Evolutionary conservation across 2,329 filamentous ascomycete genomes (phyloP).

Genomic region (Fragosphaeria purpurea): DNA sequence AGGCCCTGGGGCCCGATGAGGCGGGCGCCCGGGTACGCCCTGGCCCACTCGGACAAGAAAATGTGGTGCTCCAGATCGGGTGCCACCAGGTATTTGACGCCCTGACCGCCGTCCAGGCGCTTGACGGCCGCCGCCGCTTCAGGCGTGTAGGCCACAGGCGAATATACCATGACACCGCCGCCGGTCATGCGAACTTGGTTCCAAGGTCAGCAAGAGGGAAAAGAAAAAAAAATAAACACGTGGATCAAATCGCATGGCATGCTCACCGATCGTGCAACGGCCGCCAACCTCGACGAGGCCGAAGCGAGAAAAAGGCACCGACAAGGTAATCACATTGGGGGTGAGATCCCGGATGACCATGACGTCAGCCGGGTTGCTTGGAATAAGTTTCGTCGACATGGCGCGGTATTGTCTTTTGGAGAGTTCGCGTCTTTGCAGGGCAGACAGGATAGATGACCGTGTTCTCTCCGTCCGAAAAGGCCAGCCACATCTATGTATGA

Average conservation of each 20-base stretch:
- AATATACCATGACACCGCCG: conserved; percentile 79
- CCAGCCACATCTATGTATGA: too few species aligned
- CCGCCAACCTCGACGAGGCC: conserved; percentile 76
- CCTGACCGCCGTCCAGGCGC: conserved; percentile 46
- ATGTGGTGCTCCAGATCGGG: conserved; percentile 93
- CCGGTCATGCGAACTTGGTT: conserved; percentile 62
- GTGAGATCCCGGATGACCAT: conserved; percentile 87
- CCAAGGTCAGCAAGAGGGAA: conserved; percentile 3
- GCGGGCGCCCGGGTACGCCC: conserved; percentile 66
- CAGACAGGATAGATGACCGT: too few species aligned
- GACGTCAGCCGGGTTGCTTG: conserved; percentile 62
- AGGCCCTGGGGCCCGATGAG: conserved; percentile 78
- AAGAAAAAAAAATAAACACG: background rate
- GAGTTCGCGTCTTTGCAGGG: too few species aligned
- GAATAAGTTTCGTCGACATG: conserved; percentile 57
- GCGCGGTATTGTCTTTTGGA: background rate
- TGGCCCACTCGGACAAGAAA: conserved; percentile 76
- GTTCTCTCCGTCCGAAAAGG: too few species aligned
- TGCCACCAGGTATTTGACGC: conserved; percentile 76
- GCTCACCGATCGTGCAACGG: conserved; percentile 69
- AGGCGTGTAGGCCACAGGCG: conserved; percentile 70
- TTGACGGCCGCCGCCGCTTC: conserved; percentile 56
- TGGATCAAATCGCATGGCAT: background rate
- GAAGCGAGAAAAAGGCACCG: conserved; percentile 74
- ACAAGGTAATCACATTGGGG: conserved; percentile 67